These are phyloP conservation scores for Lavandula angustifolia DNA, from an alignment of 257 asterid species.

Conservation along the genomic window DNA sequence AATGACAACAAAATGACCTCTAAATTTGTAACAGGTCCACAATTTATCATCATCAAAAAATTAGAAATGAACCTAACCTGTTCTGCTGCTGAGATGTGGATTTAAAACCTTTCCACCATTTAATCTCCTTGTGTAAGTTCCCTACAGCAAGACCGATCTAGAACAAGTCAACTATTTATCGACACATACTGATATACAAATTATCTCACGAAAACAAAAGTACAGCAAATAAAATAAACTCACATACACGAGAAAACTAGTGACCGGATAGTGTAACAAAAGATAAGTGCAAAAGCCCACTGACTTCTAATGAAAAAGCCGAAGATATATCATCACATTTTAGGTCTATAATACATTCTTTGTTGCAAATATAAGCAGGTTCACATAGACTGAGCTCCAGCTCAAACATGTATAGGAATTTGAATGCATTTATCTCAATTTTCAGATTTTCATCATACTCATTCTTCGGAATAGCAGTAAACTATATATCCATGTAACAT, in stretches of 20 bases:
- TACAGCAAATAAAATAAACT: neutral
- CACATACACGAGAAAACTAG: neutral
- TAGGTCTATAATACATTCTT: neutral
- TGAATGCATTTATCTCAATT: neutral
- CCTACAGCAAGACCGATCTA: conserved; percentile 38
- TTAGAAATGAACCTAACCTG: conserved; percentile 40
- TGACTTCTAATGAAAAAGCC: conserved; percentile 1
- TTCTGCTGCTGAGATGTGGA: conserved; percentile 25
- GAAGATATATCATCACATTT: neutral
- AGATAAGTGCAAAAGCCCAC: neutral
- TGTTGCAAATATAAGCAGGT: neutral
- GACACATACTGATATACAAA: neutral
- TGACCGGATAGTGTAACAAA: neutral
- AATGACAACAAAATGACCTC: neutral
- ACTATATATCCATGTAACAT: neutral
- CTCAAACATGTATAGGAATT: neutral
- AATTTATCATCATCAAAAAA: conserved; percentile 11
- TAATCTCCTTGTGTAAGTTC: conserved; percentile 29
- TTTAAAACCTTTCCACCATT: conserved; percentile 28
- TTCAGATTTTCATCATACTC: neutral
- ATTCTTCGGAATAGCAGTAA: conserved; percentile 6
- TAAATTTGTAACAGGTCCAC: neutral
- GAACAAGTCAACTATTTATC: neutral
- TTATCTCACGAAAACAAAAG: conserved; percentile 14
- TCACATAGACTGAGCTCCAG: neutral